These are phyloP conservation scores for Bipolaris zeicola DNA, from an alignment of 2,329 filamentous ascomycete genomes.

Conservation along the genomic window DNA sequence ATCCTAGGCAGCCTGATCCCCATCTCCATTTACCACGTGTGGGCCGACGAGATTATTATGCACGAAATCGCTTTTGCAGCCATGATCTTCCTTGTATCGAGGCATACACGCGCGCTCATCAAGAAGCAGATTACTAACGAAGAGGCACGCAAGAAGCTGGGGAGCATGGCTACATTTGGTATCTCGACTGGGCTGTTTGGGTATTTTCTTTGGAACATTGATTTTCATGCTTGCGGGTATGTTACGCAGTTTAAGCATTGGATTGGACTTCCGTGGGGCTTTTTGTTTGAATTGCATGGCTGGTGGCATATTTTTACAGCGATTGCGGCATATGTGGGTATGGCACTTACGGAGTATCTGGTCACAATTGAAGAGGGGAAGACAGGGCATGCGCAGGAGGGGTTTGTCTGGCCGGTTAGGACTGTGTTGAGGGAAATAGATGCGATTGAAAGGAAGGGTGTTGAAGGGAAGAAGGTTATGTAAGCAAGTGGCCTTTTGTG, in stretches of 20 bases:
- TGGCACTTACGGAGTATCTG: constrained; percentile 47
- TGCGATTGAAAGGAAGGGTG: constrained; percentile 13
- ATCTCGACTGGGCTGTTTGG: constrained; percentile 54
- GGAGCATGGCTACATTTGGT: constrained; percentile 36
- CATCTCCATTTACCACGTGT: constrained; percentile 45
- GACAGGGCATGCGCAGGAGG: constrained; percentile 35
- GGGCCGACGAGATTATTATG: constrained; percentile 48
- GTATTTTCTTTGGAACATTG: constrained; percentile 64
- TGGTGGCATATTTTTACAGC: constrained; percentile 70
- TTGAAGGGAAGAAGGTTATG: constrained; percentile 20
- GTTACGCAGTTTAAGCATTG: constrained; percentile 54
- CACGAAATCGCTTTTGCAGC: constrained; percentile 50
- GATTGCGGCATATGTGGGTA: constrained; percentile 55
- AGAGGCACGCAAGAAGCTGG: constrained; percentile 29
- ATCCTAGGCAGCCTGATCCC: constrained; percentile 41
- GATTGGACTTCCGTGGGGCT: constrained; percentile 62
- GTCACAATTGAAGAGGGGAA: constrained; percentile 40
- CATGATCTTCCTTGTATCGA: constrained; percentile 49
- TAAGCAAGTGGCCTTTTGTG: not conserved
- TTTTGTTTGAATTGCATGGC: constrained; percentile 64
- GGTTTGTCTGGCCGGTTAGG: constrained; percentile 46
- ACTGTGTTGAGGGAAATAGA: constrained; percentile 39
- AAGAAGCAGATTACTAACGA: constrained; percentile 31
- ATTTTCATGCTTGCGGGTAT: constrained; percentile 58
- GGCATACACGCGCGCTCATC: constrained; percentile 37